Evolutionary conservation across 495 filamentous ascomycete genomes (phyloP), one percentile per base, ranked within the genome.

Genomic region (Aspergillus sclerotioniger): DNA sequence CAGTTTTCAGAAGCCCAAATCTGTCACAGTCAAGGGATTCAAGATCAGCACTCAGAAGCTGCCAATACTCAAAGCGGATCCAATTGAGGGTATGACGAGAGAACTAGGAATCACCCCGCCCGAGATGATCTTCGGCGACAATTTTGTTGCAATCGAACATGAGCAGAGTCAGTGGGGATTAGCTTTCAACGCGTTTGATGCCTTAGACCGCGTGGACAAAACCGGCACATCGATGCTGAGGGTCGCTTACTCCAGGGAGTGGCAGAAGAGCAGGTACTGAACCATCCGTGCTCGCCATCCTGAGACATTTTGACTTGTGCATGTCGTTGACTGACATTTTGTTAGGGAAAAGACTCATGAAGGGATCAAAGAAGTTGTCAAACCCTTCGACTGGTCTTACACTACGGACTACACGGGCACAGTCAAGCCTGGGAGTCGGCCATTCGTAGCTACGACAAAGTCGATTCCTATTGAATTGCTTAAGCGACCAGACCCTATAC

Each of bases 111-210:
- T 98, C 71, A 80, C 91, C 12, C 86, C 90, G 7, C 94, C 95
- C 2, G 94, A 98, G 74, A 98, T 98, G 94, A 98, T 98, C 35
- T 98, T 98, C 65, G 94, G 94, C 32, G 91, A 98, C 75, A 98
- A 98, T 72, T 77, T 84, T 32, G 86, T 95, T 21, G 70, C 78
- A 3, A 81, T 98, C 21, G 80, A 85, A 55, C 90, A 98, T 71
- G 53, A 73, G 19, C 76, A 77, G 17, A 84, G 77, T 56, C 84
- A 84, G 8, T 98, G 91, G 90, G 71, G 75, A 4, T 80, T 98
- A 52, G 67, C 76, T 13, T 98, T 98, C 74, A 87, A 88, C 61
- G 88, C 95, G 16, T 87, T 85, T 56, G 89, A 92, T 67, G 94
- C 93, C 6, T 79, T 98, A 52, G 90, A 94, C 69, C 76, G 80